Conservation (phyloP, 75 land plant species). For the Sequoia sempervirens region DNA sequence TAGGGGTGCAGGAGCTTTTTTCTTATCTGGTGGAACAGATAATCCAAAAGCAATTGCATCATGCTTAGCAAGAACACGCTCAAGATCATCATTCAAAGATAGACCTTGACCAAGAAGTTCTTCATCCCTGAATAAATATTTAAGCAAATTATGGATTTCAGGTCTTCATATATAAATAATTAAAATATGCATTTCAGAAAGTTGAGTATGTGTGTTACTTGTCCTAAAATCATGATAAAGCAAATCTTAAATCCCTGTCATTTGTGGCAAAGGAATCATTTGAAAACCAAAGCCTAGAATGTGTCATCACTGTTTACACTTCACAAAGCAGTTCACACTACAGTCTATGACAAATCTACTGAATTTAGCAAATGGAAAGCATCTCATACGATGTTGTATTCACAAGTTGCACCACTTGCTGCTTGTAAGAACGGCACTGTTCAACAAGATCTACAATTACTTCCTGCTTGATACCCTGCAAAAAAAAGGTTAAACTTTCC, state of each 20-base stretch:
- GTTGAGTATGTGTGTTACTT: not conserved
- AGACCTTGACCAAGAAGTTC: conserved; percentile 76
- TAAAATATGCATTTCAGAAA: not conserved
- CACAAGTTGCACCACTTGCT: conserved; percentile 90
- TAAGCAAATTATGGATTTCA: not conserved
- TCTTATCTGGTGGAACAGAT: conserved; percentile 36
- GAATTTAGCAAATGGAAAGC: not conserved
- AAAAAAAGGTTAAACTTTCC: not conserved
- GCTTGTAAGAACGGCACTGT: conserved; percentile 88
- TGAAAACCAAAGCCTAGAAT: not conserved
- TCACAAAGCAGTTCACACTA: not conserved
- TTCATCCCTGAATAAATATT: conserved; percentile 59
- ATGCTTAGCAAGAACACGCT: conserved; percentile 77
- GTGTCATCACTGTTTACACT: not conserved
- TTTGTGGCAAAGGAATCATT: not conserved
- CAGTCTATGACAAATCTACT: not conserved
- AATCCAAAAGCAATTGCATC: conserved; percentile 75
- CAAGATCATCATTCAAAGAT: conserved; percentile 86
- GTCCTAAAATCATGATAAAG: not conserved
- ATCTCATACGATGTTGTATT: conserved; percentile 82
- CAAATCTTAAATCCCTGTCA: not conserved
- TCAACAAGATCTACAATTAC: conserved; percentile 94
- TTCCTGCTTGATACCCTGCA: conserved; percentile 88
- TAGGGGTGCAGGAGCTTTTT: conserved; percentile 28
- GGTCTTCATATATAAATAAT: not conserved